Evolutionary conservation across 495 filamentous ascomycete species (phyloP).

Genomic region (Daldinia grandis): DNA sequence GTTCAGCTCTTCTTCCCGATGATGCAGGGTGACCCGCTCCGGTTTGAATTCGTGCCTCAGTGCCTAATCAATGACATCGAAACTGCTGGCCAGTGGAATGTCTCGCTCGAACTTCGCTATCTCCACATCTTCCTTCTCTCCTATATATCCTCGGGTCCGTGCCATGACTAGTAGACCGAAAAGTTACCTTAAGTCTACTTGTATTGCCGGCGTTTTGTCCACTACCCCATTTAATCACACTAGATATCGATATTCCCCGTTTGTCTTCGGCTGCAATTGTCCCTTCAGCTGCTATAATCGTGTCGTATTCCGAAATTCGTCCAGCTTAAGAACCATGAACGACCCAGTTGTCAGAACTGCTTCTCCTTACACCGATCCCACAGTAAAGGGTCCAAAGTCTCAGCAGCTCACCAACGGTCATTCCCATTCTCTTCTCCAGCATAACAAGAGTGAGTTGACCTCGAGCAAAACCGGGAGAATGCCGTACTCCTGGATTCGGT

Average conservation of each 20-base stretch:
- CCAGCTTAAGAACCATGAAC: conserved; percentile 58
- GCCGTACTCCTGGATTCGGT: neutral
- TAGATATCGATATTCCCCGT: conserved; percentile 41
- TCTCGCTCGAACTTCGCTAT: conserved; percentile 43
- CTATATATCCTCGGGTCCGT: conserved; percentile 52
- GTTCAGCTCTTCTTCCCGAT: conserved; percentile 43
- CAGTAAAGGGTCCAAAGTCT: conserved; percentile 57
- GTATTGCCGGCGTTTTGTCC: conserved; percentile 43
- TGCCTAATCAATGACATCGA: conserved; percentile 42
- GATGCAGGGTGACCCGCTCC: conserved; percentile 47
- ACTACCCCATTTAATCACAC: conserved; percentile 48
- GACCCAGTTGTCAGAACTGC: conserved; percentile 58
- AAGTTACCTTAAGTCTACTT: conserved; percentile 37
- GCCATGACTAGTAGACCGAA: conserved; percentile 44
- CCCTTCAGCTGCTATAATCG: conserved; percentile 30
- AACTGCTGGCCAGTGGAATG: conserved; percentile 48
- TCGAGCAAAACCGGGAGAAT: conserved; percentile 45
- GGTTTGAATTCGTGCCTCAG: conserved; percentile 50
- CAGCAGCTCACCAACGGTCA: conserved; percentile 50
- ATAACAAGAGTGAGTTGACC: conserved; percentile 53
- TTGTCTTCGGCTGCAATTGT: conserved; percentile 40
- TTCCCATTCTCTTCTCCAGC: conserved; percentile 37
- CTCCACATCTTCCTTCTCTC: conserved; percentile 43
- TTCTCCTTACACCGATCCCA: conserved; percentile 60
- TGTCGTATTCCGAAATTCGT: conserved; percentile 28